Base-by-base conservation (phyloP, 495 filamentous ascomycete genomes). In the Penicillium antarcticum region DNA sequence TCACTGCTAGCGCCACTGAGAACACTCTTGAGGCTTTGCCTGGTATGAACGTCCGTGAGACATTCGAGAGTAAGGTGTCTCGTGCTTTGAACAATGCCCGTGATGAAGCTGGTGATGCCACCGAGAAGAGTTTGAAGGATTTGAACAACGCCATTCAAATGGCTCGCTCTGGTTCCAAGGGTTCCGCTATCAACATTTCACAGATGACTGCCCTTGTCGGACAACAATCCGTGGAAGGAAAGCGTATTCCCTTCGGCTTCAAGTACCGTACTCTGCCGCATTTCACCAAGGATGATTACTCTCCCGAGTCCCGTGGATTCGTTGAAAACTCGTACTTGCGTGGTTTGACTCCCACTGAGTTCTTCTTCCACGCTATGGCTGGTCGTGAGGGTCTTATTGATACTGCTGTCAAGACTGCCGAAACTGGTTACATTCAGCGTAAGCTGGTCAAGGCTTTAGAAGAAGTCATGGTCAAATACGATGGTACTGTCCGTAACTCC, bases 291-390 rank as follows among this genome's bases (percentile, higher is more conserved):
- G 94, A 99, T 59, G 94, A 99, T 67, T 97, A 97, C 66, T 96
- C 91, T 13, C 91, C 94, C 11, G 92, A 97, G 63, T 94, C 95
- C 35, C 84, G 92, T 69, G 94, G 94, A 32, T 99, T 99, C 69
- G 92, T 99, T 29, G 94, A 99, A 72, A 99, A 99, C 72, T 99
- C 94, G 0, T 99, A 99, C 60, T 82, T 99, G 23, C 88, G 94
- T 77, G 94, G 94, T 32, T 73, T 99, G 51, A 99, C 94, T 0
- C 92, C 94, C 2, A 87, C 87, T 1, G 94, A 99, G 60, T 99
- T 97, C 70, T 99, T 96, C 78, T 99, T 99, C 80, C 94, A 99
- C 75, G 94, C 94, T 57, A 99, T 99, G 94, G 94, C 94, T 74
- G 94, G 94, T 88, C 86, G 94, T 74, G 94, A 99, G 72, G 94